A percentile compares a stretch with the other conserved stretches of the same genome.
Conservation (phyloP, 345 rosid species). For the Gossypium australe region DNA sequence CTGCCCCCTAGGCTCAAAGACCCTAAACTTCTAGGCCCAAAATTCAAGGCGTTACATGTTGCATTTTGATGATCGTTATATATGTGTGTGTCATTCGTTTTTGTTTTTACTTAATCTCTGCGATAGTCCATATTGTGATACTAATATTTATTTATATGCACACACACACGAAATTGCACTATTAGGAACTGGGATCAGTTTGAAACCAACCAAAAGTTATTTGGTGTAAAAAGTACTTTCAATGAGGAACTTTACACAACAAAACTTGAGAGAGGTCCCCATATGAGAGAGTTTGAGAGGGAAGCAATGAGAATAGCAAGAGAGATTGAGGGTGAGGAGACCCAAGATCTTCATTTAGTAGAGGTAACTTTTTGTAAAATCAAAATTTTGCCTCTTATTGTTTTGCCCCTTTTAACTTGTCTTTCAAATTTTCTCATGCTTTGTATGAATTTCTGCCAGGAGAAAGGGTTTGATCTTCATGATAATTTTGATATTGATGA, state of each 20-base stretch:
- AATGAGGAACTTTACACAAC: slow-evolving; percentile 89
- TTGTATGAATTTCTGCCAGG: slow-evolving; percentile 43
- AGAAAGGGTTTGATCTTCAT: slow-evolving; percentile 65
- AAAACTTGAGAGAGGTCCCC: slow-evolving; percentile 67
- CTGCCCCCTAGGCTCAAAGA: too few species aligned
- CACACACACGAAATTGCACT: neutral
- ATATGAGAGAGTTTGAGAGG: slow-evolving; percentile 55
- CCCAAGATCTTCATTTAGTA: neutral
- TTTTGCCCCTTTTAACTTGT: neutral
- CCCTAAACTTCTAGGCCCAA: too few species aligned
- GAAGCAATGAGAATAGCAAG: slow-evolving; percentile 78
- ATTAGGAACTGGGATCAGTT: slow-evolving; percentile 86
- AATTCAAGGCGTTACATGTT: too few species aligned
- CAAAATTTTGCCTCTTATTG: slow-evolving; percentile 8
- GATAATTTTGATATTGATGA: slow-evolving; percentile 65
- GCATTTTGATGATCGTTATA: neutral
- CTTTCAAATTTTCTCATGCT: neutral
- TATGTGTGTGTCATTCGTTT: too few species aligned
- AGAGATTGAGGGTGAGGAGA: slow-evolving; percentile 65
- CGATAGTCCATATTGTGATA: neutral
- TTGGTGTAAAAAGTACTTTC: slow-evolving; percentile 90
- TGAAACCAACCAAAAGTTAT: slow-evolving; percentile 59
- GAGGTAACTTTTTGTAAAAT: slow-evolving; percentile 8
- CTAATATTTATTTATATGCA: too few species aligned
- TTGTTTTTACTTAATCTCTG: too few species aligned